These are phyloP conservation scores for Lactarius quietus DNA, from an alignment of 768 basidiomycete genomes.

Conservation along the genomic window DNA sequence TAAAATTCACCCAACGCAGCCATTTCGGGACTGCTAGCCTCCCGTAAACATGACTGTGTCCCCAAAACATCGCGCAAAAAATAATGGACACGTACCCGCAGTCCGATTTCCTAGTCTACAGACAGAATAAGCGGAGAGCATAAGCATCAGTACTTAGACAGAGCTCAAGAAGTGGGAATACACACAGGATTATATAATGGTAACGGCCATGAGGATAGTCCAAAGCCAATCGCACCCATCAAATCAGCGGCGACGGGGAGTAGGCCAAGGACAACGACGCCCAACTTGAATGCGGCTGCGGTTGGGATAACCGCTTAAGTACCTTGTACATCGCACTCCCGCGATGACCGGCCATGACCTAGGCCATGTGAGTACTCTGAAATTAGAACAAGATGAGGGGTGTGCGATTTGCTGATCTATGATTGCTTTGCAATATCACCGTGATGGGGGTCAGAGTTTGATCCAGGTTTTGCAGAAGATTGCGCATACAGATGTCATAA, in stretches of 20 bases:
- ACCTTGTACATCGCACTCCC: conserved; percentile 99
- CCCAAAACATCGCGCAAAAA: not conserved
- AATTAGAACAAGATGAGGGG: conserved; percentile 13
- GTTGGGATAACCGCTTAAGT: conserved; percentile 97
- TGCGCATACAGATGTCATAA: conserved; percentile 92
- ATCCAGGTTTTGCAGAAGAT: conserved; percentile 99
- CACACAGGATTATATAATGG: conserved; percentile 82
- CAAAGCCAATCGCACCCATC: conserved; percentile 94
- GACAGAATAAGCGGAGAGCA: not conserved
- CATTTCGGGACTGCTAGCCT: conserved; percentile 81
- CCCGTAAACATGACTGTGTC: conserved; percentile 36
- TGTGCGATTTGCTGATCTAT: conserved; percentile 97
- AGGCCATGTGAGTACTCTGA: not conserved
- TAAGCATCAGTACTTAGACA: not conserved
- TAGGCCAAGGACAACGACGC: conserved; percentile 91
- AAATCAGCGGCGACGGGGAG: conserved; percentile 89
- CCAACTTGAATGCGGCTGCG: conserved; percentile 94
- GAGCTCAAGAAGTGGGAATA: conserved; percentile 17
- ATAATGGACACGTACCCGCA: conserved; percentile 46
- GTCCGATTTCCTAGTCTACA: conserved; percentile 94
- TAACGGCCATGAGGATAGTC: conserved; percentile 98
- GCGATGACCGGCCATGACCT: conserved; percentile 83
- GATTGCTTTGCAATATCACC: conserved; percentile 96
- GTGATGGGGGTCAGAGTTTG: conserved; percentile 85
- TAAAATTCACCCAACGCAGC: conserved; percentile 73